Base-by-base conservation (phyloP, 352 stramenopile species). In the Pythium grandisporangium region DNA sequence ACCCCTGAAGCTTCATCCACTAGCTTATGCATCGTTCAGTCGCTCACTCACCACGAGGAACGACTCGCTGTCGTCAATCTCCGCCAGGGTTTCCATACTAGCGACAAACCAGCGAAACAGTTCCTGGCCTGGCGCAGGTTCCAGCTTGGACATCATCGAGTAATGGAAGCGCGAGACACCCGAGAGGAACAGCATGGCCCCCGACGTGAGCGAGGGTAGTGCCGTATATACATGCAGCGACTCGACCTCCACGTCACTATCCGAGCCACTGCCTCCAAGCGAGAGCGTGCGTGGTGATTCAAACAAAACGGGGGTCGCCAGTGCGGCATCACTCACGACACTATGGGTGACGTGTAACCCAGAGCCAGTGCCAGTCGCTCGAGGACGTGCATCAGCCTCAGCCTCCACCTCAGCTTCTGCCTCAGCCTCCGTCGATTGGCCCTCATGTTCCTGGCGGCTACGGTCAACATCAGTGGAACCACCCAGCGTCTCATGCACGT, bases 91-190 rank as follows among this genome's bases (percentile, higher is more conserved):
- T 42, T 84, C 70, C 13, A 70, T 67, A 42, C 57, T 70, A 24
- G 64, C 47, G 14, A 81, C 61, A 33, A 75, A 59, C 66, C 66
- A 81, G 21, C 61, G 41, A 42, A 84, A 81, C 23, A 81, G 57
- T 20, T 65, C 42, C 0, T 58, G 37, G 2, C 63, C 67, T 0
- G 47, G 36, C 0, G 57, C 48, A 10, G 46, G 32, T 35, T 75
- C 50, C 30, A 84, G 48, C 42, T 84, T 84, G 55, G 66, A 48
- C 70, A 84, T 84, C 37, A 84, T 59, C 16, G 67, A 59, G 46
- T 81, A 84, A 44, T 74, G 63, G 48, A 84, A 84, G 16, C 56
- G 46, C 35, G 62, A 63, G 12, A 75, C 61, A 0, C 59, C 61
- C 34, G 62, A 71, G 36, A 76, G 40, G 47, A 68, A 80, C 12